Conservation (phyloP, 106 monocot species). For the Apostasia ramifera region DNA sequence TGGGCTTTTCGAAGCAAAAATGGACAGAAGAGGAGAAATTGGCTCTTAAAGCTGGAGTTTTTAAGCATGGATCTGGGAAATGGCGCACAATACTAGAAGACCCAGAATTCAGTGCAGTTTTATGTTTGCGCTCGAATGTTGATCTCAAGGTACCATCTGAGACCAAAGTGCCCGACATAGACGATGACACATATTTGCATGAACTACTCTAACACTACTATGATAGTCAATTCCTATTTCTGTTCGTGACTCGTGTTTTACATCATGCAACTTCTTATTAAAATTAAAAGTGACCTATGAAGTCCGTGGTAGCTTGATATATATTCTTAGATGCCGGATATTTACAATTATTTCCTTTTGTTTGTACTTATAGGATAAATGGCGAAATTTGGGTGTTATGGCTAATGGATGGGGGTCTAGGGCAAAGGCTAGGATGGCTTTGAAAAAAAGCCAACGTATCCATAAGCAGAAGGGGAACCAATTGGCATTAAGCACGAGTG, state of each 20-base stretch:
- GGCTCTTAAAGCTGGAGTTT: slow-evolving; percentile 70
- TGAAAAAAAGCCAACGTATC: slow-evolving; percentile 26
- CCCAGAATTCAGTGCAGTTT: slow-evolving; percentile 57
- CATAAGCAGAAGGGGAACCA: slow-evolving; percentile 25
- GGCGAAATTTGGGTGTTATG: slow-evolving; percentile 59
- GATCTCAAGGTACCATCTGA: slow-evolving; percentile 63
- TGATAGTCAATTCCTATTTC: too few relatives aligned
- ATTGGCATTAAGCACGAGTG: slow-evolving; percentile 17
- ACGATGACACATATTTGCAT: too few relatives aligned
- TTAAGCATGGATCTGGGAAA: slow-evolving; percentile 72
- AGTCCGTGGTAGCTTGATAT: too few relatives aligned
- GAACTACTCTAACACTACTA: too few relatives aligned
- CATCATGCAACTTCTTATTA: too few relatives aligned
- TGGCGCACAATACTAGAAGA: slow-evolving; percentile 83
- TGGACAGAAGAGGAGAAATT: slow-evolving; percentile 75
- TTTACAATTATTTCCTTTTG: too few relatives aligned
- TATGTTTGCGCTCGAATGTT: slow-evolving; percentile 70
- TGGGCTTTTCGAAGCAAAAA: slow-evolving; percentile 87
- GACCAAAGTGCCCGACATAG: too few relatives aligned
- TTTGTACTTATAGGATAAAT: slow-evolving; percentile 39
- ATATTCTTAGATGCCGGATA: too few relatives aligned
- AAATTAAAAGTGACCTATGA: too few relatives aligned
- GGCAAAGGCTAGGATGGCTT: slow-evolving; percentile 30
- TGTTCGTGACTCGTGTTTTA: too few relatives aligned
- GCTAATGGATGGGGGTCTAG: slow-evolving; percentile 46